Conservation (phyloP, 176 grass and related monocot species). For the Phyllostachys edulis region DNA sequence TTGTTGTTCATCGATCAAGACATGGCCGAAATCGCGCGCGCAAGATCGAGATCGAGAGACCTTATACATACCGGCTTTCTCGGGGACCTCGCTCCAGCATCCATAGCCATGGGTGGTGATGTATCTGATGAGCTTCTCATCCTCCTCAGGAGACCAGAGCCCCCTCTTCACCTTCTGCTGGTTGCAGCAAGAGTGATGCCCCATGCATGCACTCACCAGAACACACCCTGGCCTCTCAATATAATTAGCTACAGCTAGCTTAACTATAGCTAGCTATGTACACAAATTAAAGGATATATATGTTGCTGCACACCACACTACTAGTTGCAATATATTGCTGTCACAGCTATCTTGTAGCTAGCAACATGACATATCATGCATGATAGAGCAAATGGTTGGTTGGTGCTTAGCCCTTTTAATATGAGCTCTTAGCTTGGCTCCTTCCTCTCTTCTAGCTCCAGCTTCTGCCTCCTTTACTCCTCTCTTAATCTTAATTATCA, state of each 20-base stretch:
- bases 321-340: not conserved
- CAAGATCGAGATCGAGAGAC: not conserved
- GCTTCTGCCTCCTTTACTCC: slow-evolving; percentile 50
- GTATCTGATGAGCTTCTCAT: slow-evolving; percentile 98
- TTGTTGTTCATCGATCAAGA: not conserved
- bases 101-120: slow-evolving; percentile 97
- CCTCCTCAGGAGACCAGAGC: slow-evolving; percentile 97
- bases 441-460: slow-evolving; percentile 29
- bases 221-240: slow-evolving; percentile 30
- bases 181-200: slow-evolving; percentile 98
- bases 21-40: too few species aligned
- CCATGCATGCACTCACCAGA: slow-evolving; percentile 54
- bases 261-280: slow-evolving; percentile 6
- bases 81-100: slow-evolving; percentile 97
- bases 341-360: slow-evolving; percentile 33
- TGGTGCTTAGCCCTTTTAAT: slow-evolving; percentile 54
- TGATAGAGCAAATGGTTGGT: slow-evolving; percentile 44
- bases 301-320: not conserved
- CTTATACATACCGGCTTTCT: slow-evolving; percentile 85
- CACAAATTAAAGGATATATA: not conserved
- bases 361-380: slow-evolving; percentile 31
- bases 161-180: slow-evolving; percentile 99
- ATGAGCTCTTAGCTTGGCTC: slow-evolving; percentile 17
- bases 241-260: not conserved
- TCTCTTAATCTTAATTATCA: not conserved